Evolutionary conservation across 805 yeast genomes (phyloP).

Genomic region (Wickerhamomyces pijperi): DNA sequence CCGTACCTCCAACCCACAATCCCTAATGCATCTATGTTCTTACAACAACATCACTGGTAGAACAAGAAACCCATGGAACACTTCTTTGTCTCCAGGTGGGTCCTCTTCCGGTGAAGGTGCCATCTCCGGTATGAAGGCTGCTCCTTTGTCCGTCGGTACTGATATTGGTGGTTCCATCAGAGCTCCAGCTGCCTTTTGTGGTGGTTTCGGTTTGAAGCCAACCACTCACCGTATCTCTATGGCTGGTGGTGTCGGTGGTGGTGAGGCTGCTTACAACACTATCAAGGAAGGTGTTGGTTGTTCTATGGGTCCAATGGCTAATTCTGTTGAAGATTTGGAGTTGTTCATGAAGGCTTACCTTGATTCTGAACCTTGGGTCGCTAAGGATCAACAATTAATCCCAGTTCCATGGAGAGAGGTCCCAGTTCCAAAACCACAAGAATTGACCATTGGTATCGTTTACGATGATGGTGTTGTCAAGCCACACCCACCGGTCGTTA

Average conservation of each 20-base stretch:
- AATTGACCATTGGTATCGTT: conserved; percentile 49
- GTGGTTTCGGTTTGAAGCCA: conserved; percentile 54
- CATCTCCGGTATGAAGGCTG: conserved; percentile 44
- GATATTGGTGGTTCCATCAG: conserved; percentile 68
- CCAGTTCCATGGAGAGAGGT: conserved; percentile 31
- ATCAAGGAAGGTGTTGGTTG: conserved; percentile 46
- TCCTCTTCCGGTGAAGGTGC: conserved; percentile 70
- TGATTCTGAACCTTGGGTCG: conserved; percentile 43
- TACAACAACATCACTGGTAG: conserved; percentile 49
- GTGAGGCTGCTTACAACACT: conserved; percentile 7
- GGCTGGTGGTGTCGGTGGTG: conserved; percentile 7
- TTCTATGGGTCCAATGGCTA: conserved; percentile 60
- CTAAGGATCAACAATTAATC: conserved; percentile 22
- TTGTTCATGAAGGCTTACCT: conserved; percentile 49
- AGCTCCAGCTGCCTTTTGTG: conserved; percentile 56
- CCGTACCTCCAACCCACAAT: conserved; percentile 60
- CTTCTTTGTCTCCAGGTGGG: conserved; percentile 56
- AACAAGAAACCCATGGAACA: conserved; percentile 47
- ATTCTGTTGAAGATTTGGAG: conserved; percentile 56
- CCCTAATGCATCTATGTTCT: conserved; percentile 60
- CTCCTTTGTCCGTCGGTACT: conserved; percentile 55
- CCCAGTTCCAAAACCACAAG: conserved; percentile 23
- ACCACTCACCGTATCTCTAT: conserved; percentile 41
- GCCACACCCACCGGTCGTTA: conserved; percentile 53
- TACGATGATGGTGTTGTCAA: conserved; percentile 55